Base-by-base conservation (phyloP, 805 yeast genomes). In the Scheffersomyces spartinae region DNA sequence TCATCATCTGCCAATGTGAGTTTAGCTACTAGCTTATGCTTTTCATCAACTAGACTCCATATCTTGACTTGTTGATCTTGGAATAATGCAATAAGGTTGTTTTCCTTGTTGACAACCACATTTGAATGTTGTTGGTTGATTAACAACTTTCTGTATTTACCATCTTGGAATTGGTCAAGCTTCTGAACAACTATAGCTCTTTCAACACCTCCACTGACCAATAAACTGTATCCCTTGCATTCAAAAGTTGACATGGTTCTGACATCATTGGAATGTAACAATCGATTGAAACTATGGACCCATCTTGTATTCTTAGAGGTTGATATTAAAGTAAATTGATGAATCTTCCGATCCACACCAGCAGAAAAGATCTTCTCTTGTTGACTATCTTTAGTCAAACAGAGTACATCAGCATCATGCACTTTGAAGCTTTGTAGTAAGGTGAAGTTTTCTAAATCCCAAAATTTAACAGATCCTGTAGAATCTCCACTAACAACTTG, bases 401-500 rank as follows among this genome's bases (percentile, higher is more conserved):
- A 71, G 36, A 91, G 59, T 4, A 86, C 82, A 64, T 91, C 99
- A 1, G 95, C 95, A 25, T 80, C 93, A 45, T 91, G 97, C 7
- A 73, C 72, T 36, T 72, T 68, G 49, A 84, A 85, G 13, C 80
- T 72, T 50, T 88, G 97, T 26, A 72, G 61, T 31, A 91, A 57
- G 1, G 95, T 75, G 38, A 74, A 74, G 38, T 71, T 76, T 24
- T 70, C 66, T 34, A 78, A 61, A 42, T 88, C 95, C 99, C 99
- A 91, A 36, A 91, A 68, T 51, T 88, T 88, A 26, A 91, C 71
- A 6, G 81, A 66, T 2, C 99, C 99, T 1, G 96, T 88, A 5
- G 96, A 85, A 55, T 91, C 99, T 28, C 97, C 98, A 32, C 85
- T 74, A n/a, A 83, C 93, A 31, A 91, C 67, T 47, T 84, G 94